Base-by-base conservation (phyloP, 108 stramenopile species). In the Nitzschia sp. region DNA sequence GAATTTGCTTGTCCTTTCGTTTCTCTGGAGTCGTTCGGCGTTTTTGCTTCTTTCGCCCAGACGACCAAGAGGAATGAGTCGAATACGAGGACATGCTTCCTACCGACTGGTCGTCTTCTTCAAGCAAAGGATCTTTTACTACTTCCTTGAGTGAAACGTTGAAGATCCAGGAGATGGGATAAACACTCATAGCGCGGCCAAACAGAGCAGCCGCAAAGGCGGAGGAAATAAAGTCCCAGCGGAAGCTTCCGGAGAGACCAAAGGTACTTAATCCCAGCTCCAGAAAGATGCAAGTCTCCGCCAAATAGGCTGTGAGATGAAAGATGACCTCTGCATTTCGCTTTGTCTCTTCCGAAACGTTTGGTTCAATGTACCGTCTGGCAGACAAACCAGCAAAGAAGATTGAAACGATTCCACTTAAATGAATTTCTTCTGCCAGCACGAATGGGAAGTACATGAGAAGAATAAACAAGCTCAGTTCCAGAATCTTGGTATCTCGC, bases 371-470 rank as follows among this genome's bases (percentile, higher is more conserved):
- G 59, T 88, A 93, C 3, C 82, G 76, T 9, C 85, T 53, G 15
- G 74, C 81, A 27, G 74, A 64, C 25, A 96, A 77, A 28, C 87
- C 95, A 13, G 85, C 75, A 72, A 96, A 90, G 53, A 96, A 82
- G n/a, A 93, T 92, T 11, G 89, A 71, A 25, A 96, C 92, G 47
- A 96, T 93, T 1, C 95, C 95, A 26, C 82, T 85, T 46, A 96
- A 34, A 32, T 76, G 46, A 17, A 85, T 21, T 9, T 68, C 73
- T 57, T 92, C 85, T 24, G 92, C 90, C 19, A 89, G 26, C 11
- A 88, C 64, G 76, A 77, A 90, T 3, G 92, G 88, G 0, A 88
- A 24, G 73, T 90, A 96, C 57, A 88, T 79, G 49, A 85, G 32
- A 8, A 88, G 70, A 35, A 83, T 59, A 76, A 85, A 86, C 32